Conservation (phyloP, 1,284 basidiomycete species). For the Irpex lacteus region DNA sequence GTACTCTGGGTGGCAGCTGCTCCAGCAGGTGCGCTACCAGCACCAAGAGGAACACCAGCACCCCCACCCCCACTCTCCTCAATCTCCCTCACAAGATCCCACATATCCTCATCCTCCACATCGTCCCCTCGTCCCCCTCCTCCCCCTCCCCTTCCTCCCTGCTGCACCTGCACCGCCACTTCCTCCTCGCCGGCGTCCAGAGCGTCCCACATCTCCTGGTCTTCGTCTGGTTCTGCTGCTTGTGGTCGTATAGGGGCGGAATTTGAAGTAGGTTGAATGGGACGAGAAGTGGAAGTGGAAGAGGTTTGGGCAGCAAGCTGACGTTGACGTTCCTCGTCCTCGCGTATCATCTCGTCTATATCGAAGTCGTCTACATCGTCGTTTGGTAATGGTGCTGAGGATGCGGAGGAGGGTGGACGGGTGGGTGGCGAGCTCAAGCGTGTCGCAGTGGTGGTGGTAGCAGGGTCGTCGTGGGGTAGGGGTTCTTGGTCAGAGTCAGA, state of each 20-base stretch:
- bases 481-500: constrained; percentile 13
- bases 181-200: no score
- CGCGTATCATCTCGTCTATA: constrained; percentile 47
- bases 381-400: constrained; percentile 18
- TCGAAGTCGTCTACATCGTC: constrained; percentile 50
- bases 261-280: no score
- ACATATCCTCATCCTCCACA: constrained; percentile 58
- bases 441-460: not conserved
- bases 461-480: not conserved
- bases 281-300: not conserved
- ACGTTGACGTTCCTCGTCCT: constrained; percentile 40
- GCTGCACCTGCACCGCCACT: no score
- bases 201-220: constrained; percentile 53
- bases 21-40: not conserved
- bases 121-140: constrained; percentile 10
- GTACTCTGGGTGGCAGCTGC: no score
- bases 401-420: constrained; percentile 46
- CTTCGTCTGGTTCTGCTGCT: constrained; percentile 46
- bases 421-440: constrained; percentile 25
- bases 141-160: no score
- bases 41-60: no score
- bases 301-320: constrained; percentile 12
- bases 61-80: constrained; percentile 29
- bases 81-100: constrained; percentile 63
- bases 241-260: no score